Percentiles rank a stretch among this genome's conserved stretches.
Conservation (phyloP, 495 filamentous ascomycete genomes). For the Articulospora tetracladia region DNA sequence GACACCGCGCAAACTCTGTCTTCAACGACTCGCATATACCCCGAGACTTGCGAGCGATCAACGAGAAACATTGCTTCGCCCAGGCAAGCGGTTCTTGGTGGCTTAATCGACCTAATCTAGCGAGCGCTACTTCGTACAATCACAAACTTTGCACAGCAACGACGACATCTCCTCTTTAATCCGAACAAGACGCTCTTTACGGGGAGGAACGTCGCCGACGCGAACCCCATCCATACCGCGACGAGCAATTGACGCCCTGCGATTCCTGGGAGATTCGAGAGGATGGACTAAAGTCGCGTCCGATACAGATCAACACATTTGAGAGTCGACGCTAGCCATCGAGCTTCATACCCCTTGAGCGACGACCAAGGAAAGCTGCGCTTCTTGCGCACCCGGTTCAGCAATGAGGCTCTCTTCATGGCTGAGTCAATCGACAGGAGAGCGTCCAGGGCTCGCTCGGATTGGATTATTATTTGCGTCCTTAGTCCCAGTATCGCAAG, state of each 20-base stretch:
- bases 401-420: constrained; percentile 24
- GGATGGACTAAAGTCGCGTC: constrained; percentile 22
- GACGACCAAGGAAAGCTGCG: not conserved
- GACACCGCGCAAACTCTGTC: too few species aligned
- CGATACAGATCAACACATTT: not conserved
- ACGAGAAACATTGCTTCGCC: not conserved
- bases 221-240: not conserved
- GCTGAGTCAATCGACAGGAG: constrained; percentile 18
- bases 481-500: constrained; percentile 42
- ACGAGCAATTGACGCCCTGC: not conserved
- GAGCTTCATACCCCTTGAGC: constrained; percentile 4
- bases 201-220: not conserved
- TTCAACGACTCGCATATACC: not conserved
- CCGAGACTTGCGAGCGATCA: not conserved
- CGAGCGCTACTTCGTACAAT: not conserved
- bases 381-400: constrained; percentile 13
- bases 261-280: not conserved
- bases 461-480: constrained; percentile 13
- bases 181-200: not conserved
- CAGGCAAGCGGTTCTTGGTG: not conserved
- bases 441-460: constrained; percentile 10
- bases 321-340: constrained; percentile 12
- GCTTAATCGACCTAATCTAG: not conserved
- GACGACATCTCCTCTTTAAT: not conserved
- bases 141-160: not conserved